A percentile compares a stretch with the other conserved stretches of the same genome.
These are phyloP conservation scores for Linum usitatissimum DNA, from an alignment of 345 rosid genomes.

Conservation along the genomic window DNA sequence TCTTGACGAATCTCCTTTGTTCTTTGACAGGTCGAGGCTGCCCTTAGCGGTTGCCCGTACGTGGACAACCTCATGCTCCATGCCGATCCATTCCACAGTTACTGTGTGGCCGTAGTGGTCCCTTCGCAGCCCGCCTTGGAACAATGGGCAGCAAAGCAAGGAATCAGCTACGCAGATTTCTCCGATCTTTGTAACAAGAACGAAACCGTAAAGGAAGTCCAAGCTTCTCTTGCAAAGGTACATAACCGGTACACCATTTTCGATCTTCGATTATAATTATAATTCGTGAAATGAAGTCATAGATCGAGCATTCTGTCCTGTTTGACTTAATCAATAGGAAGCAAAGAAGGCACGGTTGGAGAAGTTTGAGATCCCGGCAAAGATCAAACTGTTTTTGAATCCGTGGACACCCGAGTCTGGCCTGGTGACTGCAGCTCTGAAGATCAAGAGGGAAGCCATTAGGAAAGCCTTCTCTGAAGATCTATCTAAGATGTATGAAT, in stretches of 20 bases:
- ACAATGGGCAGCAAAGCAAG: conserved; percentile 75
- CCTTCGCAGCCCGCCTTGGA: conserved; percentile 53
- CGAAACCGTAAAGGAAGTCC: conserved; percentile 60
- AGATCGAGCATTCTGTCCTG: background rate
- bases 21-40: conserved; percentile 71
- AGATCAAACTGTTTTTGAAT: conserved; percentile 59
- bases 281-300: background rate
- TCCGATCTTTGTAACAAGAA: conserved; percentile 52
- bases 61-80: conserved; percentile 84
- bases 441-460: conserved; percentile 78
- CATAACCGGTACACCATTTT: background rate
- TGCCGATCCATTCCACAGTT: conserved; percentile 85
- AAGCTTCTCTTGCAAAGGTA: conserved; percentile 74
- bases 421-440: conserved; percentile 82
- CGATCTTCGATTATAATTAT: background rate
- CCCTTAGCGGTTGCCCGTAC: conserved; percentile 54
- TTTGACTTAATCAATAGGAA: conserved; percentile 27
- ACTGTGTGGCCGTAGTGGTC: conserved; percentile 86
- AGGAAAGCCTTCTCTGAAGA: conserved; percentile 66
- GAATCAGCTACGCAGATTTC: conserved; percentile 36
- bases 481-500: conserved; percentile 54
- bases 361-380: conserved; percentile 89
- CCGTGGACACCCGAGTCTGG: conserved; percentile 98
- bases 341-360: conserved; percentile 62
- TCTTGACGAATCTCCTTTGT: background rate